These are phyloP conservation scores for Leccinum sublutescens DNA, from an alignment of 768 basidiomycete genomes.

Conservation along the genomic window DNA sequence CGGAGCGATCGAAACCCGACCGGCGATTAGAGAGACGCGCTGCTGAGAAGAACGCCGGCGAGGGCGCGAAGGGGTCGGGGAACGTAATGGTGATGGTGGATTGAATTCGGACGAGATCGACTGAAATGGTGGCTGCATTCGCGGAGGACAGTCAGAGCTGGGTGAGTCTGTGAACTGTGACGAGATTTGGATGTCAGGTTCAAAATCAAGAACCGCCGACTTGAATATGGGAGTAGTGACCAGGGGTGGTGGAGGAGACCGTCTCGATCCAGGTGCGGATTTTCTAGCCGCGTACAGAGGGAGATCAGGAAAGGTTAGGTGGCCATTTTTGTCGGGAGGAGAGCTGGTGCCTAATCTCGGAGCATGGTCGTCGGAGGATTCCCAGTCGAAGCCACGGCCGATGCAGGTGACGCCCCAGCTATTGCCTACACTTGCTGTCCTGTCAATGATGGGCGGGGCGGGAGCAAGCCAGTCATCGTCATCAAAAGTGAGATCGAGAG, in stretches of 20 bases:
- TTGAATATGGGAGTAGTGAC: constrained; percentile 26
- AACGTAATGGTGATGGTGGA: constrained; percentile 39
- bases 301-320: constrained; percentile 15
- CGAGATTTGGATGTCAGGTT: constrained; percentile 28
- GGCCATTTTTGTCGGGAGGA: constrained; percentile 10
- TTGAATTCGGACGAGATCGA: constrained; percentile 19
- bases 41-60: constrained; percentile 81
- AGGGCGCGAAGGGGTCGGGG: constrained; percentile 60
- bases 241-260: constrained; percentile 16
- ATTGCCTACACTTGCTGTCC: constrained; percentile 64
- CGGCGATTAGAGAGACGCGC: constrained; percentile 79
- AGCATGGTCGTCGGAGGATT: constrained; percentile 38
- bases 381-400: constrained; percentile 81
- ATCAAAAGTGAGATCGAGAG: constrained; percentile 64
- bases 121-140: constrained; percentile 24
- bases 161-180: constrained; percentile 33
- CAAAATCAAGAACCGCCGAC: constrained; percentile 21
- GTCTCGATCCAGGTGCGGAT: constrained; percentile 7
- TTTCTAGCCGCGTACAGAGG: constrained; percentile 8
- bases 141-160: constrained; percentile 30
- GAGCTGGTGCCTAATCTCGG: constrained; percentile 2
- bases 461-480: constrained; percentile 68
- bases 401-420: constrained; percentile 88
- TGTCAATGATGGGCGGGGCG: constrained; percentile 50
- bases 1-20: constrained; percentile 74